Evolutionary conservation across 371 early-diverging fungal species (phyloP), one percentile per base, ranked within the genome.

Genomic region (Sporodiniella umbellata): DNA sequence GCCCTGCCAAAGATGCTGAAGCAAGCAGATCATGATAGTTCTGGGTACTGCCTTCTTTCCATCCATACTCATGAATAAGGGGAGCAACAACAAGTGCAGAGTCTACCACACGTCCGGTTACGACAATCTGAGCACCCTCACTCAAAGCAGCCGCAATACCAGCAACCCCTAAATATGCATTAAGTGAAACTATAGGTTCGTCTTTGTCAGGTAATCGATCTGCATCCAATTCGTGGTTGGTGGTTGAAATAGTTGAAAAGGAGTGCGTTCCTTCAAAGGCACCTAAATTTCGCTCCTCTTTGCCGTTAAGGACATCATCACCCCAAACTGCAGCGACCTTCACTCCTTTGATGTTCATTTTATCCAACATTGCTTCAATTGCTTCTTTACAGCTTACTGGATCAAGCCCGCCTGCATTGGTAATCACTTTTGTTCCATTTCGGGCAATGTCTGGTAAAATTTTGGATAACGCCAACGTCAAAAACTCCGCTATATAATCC

Each of bases 61-160:
- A 61, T 0, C 57, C 57, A 33, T 45, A 56, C 31, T 61, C 62
- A 19, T 61, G 38, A 19, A 61, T 61, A n/a, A 61, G 38, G 1
- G 62, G 62, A 5, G 49, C 62, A 17, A 56, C 57, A 7, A 61
- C 76, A 8, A 88, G 60, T 2, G 89, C 87, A 25, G 79, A 78
- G 58, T 88, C 89, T 12, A 86, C 89, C 2, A 81, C 81, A 37
- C 89, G 85, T 21, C 89, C 89, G 1, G 89, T 88, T 7, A 88
- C 83, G 19, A 88, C 70, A 49, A 88, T 88, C 19, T 80, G 67
- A 0, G 87, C 87, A 8, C 86, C 86, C 7, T 66, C 70, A 24
- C 70, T 64, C 18, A 88, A 63, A 11, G 89, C 89, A 25, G 69
- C 64, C 0, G 79, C 82, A 35, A 88, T 73, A 1, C 75, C 83